Conservation (phyloP, 371 early-diverging fungal genomes). For the Mortierella sp. region DNA sequence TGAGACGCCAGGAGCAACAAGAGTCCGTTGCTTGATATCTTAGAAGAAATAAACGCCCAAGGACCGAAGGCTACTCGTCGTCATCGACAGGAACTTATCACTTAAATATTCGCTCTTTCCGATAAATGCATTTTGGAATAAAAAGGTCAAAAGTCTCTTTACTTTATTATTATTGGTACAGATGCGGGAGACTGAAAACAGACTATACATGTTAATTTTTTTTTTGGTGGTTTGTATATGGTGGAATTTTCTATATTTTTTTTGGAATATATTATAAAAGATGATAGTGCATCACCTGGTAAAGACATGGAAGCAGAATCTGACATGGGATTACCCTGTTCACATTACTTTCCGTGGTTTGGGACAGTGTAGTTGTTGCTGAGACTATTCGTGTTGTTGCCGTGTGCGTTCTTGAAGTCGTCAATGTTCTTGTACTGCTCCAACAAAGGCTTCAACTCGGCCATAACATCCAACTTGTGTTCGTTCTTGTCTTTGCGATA, state of each 20-base stretch:
- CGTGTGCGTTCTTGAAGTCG: constrained; percentile 74
- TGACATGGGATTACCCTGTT: background rate
- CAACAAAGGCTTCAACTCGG: constrained; percentile 72
- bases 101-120: no score
- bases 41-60: no score
- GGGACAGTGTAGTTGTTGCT: constrained; percentile 46
- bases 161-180: no score
- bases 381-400: constrained; percentile 36
- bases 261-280: background rate
- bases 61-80: no score
- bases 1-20: no score
- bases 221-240: background rate
- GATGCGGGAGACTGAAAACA: no score
- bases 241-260: background rate
- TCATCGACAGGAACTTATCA: no score
- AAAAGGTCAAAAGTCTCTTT: no score
- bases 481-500: constrained; percentile 90
- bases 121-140: no score
- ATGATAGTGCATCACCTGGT: background rate
- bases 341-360: constrained; percentile 20
- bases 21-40: no score
- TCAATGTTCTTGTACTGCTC: constrained; percentile 76
- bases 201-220: background rate
- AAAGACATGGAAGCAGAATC: background rate
- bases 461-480: constrained; percentile 75